phyloP scores from a whole-genome alignment of 129 eudicot species.

The Lonicera japonica region DNA sequence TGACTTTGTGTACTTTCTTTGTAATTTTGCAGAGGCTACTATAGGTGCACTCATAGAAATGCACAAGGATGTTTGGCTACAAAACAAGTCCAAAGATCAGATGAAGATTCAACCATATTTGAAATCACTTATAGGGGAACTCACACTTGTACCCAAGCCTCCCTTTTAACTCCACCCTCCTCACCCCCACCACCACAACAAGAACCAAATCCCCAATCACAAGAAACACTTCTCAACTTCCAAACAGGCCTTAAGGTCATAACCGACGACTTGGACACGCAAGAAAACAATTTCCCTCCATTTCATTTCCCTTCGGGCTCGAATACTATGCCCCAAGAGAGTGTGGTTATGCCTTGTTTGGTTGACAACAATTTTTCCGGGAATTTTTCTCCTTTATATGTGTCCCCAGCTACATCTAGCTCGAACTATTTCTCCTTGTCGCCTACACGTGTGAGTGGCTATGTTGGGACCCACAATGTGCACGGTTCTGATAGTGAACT shows the following conservation, averaged over 20 bases:
- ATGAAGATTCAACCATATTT: conserved; percentile 37
- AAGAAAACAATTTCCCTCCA: background rate
- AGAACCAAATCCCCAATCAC: background rate
- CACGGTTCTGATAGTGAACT: conserved; percentile 26
- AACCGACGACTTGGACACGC: conserved; percentile 12
- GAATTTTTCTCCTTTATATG: conserved; percentile 20
- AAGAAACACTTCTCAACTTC: conserved; percentile 18
- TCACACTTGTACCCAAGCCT: conserved; percentile 55
- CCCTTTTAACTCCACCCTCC: conserved; percentile 5
- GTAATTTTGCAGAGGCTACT: conserved; percentile 72
- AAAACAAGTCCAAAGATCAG: conserved; percentile 67
- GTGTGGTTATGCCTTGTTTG: conserved; percentile 1
- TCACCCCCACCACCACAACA: background rate
- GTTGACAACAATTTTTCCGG: conserved; percentile 12
- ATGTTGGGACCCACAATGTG: conserved; percentile 3
- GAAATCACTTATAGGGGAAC: conserved; percentile 60
- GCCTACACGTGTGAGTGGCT: conserved; percentile 12
- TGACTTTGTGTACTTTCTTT: too few species aligned
- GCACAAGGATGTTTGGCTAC: conserved; percentile 65
- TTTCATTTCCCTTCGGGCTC: conserved; percentile 30
- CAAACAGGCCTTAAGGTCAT: conserved; percentile 21
- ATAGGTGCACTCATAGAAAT: conserved; percentile 54
- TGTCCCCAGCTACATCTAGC: conserved; percentile 24
- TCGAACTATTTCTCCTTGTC: background rate
- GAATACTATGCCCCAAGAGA: conserved; percentile 1